Evolutionary conservation across 257 asterid genomes (phyloP), one percentile per base, ranked within the genome.

Genomic region (Linderniella brevidens): DNA sequence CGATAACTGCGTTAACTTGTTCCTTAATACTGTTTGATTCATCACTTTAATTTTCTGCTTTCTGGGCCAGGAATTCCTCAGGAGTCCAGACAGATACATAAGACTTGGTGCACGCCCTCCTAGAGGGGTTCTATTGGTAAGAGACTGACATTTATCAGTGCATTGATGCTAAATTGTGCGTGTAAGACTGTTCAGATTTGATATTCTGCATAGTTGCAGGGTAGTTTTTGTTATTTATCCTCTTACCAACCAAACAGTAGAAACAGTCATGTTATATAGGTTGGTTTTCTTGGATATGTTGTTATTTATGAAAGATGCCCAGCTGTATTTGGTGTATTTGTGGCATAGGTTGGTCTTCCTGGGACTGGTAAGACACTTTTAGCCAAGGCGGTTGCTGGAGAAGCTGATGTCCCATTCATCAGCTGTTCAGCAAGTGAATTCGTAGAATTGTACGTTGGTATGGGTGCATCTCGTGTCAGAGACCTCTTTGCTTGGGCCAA

Each of bases 401-500:
- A 88, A 72, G 96, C 98, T 57, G 94, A 84, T 54, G 96, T 88
- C 50, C 96, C 98, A 29, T 88, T 88, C 73, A 74, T 88, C 58
- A 88, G 98, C 78, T 88, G 98, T 77, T 88, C 96, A 32, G 98
- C 96, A 11, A 88, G 98, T 47, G 98, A 90, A 75, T 90, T 90
- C 68, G 99, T 90, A 11, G 99, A 90, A 65, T 68, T 90, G 58
- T 90, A 81, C 68, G 99, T 90, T 52, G 99, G 99, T n/a, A 85
- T 90, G 96, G 99, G 99, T 55, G 96, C 99, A 56, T 90, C 96
- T 52, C 99, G 96, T 62, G 99, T 90, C 52, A 75, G 99, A 67
- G 94, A 85, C 71, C 94, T 90, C 55, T 90, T 90, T 70, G 92
- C 94, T 29, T 80, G 99, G 42, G 99, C 99, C 50, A 90, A 90